Conservation (phyloP, 2,329 filamentous ascomycete species). For the Colletotrichum shisoi region DNA sequence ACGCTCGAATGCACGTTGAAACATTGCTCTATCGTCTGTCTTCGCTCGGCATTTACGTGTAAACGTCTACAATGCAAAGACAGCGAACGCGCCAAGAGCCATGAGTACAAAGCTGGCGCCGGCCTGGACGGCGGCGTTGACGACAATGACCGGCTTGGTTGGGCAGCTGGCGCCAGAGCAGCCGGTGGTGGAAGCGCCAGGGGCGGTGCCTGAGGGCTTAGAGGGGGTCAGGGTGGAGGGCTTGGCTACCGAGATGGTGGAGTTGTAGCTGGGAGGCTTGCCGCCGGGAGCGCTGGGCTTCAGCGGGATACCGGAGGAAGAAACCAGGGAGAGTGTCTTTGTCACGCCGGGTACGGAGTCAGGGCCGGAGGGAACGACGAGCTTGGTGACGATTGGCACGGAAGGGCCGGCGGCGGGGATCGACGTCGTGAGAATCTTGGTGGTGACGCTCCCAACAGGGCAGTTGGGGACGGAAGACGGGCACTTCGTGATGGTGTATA, state of each 20-base stretch:
- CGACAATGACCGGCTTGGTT: constrained; percentile 18
- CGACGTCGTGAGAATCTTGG: constrained; percentile 49
- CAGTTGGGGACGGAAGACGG: constrained; percentile 54
- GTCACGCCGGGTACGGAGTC: constrained; percentile 1
- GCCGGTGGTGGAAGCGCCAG: constrained; percentile 14
- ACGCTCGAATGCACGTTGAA: neutral
- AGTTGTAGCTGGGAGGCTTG: constrained; percentile 33
- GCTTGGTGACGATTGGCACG: constrained; percentile 22
- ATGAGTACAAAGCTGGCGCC: constrained; percentile 35
- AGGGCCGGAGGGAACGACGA: constrained; percentile 7
- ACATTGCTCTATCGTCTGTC: neutral
- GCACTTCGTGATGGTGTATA: constrained; percentile 66
- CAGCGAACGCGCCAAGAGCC: constrained; percentile 25
- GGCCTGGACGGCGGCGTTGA: constrained; percentile 30
- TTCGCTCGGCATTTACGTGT: neutral
- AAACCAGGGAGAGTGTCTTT: constrained; percentile 6
- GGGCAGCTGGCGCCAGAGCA: constrained; percentile 28
- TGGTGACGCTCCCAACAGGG: constrained; percentile 50
- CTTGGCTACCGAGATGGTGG: constrained; percentile 10
- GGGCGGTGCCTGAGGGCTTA: constrained; percentile 34
- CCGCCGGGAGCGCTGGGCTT: constrained; percentile 43
- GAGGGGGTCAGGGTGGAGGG: constrained; percentile 12
- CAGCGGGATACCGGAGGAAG: neutral
- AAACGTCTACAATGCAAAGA: constrained; percentile 9
- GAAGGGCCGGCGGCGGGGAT: neutral